These are phyloP conservation scores for Speleostelium caveatum DNA, from an alignment of 78 protist genomes.

Conservation along the genomic window DNA sequence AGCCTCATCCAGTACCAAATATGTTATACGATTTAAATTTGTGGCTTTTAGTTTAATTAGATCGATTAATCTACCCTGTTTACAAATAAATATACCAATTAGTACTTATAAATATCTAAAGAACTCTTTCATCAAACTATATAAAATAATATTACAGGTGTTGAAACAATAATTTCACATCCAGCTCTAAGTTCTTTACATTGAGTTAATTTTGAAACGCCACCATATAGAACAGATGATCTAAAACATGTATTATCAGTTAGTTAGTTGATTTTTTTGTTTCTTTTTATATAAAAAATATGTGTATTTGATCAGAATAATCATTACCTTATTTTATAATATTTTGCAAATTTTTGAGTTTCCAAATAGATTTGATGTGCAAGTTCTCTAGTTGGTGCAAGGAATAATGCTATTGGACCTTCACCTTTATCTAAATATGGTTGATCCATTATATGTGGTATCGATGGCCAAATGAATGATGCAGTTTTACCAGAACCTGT, in stretches of 20 bases:
- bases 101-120: background rate
- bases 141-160: too few species aligned
- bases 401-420: slow-evolving; percentile 90
- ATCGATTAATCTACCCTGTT: slow-evolving; percentile 97
- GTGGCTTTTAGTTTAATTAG: slow-evolving; percentile 90
- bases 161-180: slow-evolving; percentile 76
- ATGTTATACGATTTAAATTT: slow-evolving; percentile 91
- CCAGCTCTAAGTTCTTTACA: slow-evolving; percentile 78
- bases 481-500: slow-evolving; percentile 91
- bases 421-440: slow-evolving; percentile 63
- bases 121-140: background rate
- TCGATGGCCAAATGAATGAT: slow-evolving; percentile 83
- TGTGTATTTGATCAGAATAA: background rate
- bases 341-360: slow-evolving; percentile 27
- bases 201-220: slow-evolving; percentile 85
- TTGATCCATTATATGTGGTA: slow-evolving; percentile 80
- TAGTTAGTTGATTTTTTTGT: background rate
- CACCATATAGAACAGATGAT: slow-evolving; percentile 85
- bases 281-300: background rate
- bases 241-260: background rate
- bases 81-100: background rate
- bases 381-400: slow-evolving; percentile 93
- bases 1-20: slow-evolving; percentile 93
- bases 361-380: slow-evolving; percentile 85
- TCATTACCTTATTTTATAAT: slow-evolving; percentile 50